A percentile compares a stretch with the other conserved stretches of the same genome.
These are phyloP conservation scores for Aspergillus luchuensis DNA, from an alignment of 2,329 filamentous ascomycete species.

Conservation along the genomic window DNA sequence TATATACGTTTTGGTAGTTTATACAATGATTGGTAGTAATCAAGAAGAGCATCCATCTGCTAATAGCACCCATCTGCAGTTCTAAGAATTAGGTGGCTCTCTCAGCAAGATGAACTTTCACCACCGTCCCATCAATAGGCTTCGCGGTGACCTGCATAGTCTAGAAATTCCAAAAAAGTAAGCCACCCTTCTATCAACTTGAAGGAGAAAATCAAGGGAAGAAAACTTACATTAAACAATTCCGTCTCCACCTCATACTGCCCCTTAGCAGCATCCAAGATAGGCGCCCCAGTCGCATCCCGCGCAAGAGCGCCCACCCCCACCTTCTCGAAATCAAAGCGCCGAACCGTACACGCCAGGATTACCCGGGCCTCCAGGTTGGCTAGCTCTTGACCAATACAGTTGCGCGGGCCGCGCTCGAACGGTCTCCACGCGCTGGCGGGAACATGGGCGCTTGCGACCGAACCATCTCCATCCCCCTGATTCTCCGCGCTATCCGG, in stretches of 20 bases:
- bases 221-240: conserved; percentile 18
- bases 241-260: conserved; percentile 14
- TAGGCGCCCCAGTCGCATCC: neutral
- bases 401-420: conserved; percentile 51
- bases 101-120: neutral
- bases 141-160: conserved; percentile 20
- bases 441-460: conserved; percentile 25
- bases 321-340: conserved; percentile 22
- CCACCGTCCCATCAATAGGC: conserved; percentile 11
- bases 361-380: conserved; percentile 43
- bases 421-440: conserved; percentile 53
- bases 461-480: neutral
- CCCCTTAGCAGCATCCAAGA: conserved; percentile 3
- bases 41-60: neutral
- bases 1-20: neutral
- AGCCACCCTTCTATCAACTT: neutral
- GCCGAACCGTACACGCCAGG: conserved; percentile 18
- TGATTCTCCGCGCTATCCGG: neutral
- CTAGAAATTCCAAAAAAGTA: neutral
- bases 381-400: conserved; percentile 54
- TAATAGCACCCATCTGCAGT: neutral
- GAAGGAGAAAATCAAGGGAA: neutral
- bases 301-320: conserved; percentile 16
- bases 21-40: neutral
- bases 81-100: neutral